These are phyloP conservation scores for Serendipita indica DNA, from an alignment of 768 basidiomycete genomes.

Conservation along the genomic window DNA sequence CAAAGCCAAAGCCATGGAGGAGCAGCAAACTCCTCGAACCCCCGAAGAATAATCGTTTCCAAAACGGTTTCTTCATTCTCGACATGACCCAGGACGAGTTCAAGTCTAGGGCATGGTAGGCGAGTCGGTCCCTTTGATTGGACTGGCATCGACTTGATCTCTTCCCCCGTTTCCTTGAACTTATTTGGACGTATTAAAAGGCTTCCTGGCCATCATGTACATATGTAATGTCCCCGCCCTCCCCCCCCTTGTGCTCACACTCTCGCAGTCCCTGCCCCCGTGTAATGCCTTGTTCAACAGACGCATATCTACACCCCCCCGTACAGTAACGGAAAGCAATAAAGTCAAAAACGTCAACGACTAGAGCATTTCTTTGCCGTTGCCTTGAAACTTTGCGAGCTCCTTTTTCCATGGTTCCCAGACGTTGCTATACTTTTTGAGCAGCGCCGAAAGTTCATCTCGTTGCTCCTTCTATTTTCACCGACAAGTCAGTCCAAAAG, in stretches of 20 bases:
- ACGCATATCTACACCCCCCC: no score
- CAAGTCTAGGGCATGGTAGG: constrained; percentile 17
- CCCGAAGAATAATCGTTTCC: constrained; percentile 42
- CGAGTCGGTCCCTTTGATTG: background rate
- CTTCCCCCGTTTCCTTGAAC: background rate
- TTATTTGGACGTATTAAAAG: background rate
- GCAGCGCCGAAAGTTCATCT: constrained; percentile 52
- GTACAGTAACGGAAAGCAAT: no score
- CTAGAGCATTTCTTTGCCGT: constrained; percentile 41
- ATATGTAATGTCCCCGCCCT: no score
- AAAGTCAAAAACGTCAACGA: background rate
- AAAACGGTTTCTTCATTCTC: constrained; percentile 49
- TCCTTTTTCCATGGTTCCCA: constrained; percentile 83
- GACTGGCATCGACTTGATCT: background rate
- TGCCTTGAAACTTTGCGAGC: constrained; percentile 57
- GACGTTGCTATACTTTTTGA: constrained; percentile 72
- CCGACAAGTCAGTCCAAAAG: constrained; percentile 10
- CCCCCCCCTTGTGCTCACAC: no score
- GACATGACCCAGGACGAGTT: constrained; percentile 75
- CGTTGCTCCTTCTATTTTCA: constrained; percentile 68
- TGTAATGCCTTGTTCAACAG: no score
- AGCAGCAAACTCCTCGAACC: constrained; percentile 65
- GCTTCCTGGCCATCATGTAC: no score
- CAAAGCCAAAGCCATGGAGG: constrained; percentile 24
- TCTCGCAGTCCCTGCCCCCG: no score